phyloP scores from a whole-genome alignment of 2,329 filamentous ascomycete species.

The Pseudogymnoascus sp. region DNA sequence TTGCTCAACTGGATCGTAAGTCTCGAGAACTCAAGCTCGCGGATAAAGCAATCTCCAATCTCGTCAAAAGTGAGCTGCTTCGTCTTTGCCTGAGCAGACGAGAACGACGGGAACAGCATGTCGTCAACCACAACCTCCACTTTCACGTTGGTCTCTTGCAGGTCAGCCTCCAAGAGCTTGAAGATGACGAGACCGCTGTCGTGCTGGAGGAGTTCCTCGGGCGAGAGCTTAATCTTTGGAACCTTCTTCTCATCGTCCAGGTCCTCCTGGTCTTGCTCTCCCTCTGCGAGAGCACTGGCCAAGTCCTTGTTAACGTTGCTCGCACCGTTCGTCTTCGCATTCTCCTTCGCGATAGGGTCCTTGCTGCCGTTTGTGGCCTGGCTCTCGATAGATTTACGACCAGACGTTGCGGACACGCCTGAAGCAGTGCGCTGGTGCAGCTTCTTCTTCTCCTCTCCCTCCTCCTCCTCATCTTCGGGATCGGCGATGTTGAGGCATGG shows the following conservation, averaged over 20 bases:
- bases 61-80: slow-evolving; percentile 73
- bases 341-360: slow-evolving; percentile 17
- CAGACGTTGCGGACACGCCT: neutral
- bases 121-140: slow-evolving; percentile 92
- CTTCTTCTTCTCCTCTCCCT: slow-evolving; percentile 33
- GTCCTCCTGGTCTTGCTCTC: slow-evolving; percentile 37
- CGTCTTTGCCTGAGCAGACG: slow-evolving; percentile 65
- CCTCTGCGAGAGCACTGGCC: slow-evolving; percentile 23
- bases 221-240: slow-evolving; percentile 69
- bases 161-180: slow-evolving; percentile 82
- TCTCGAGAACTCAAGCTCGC: slow-evolving; percentile 92
- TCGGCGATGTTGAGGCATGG: slow-evolving; percentile 82
- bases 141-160: slow-evolving; percentile 66
- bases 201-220: slow-evolving; percentile 74
- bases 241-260: slow-evolving; percentile 40
- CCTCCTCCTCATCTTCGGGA: slow-evolving; percentile 72
- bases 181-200: slow-evolving; percentile 92
- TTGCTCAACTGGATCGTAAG: slow-evolving; percentile 82
- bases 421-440: slow-evolving; percentile 14
- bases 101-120: slow-evolving; percentile 83
- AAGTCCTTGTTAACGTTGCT: slow-evolving; percentile 23
- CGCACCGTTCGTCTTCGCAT: slow-evolving; percentile 32
- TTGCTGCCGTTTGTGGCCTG: slow-evolving; percentile 13
- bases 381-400: slow-evolving; percentile 15
- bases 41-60: slow-evolving; percentile 89